A percentile compares a stretch with the other conserved stretches of the same genome.
These are phyloP conservation scores for Exserohilum rostratum DNA, from an alignment of 2,329 filamentous ascomycete species.

Conservation along the genomic window DNA sequence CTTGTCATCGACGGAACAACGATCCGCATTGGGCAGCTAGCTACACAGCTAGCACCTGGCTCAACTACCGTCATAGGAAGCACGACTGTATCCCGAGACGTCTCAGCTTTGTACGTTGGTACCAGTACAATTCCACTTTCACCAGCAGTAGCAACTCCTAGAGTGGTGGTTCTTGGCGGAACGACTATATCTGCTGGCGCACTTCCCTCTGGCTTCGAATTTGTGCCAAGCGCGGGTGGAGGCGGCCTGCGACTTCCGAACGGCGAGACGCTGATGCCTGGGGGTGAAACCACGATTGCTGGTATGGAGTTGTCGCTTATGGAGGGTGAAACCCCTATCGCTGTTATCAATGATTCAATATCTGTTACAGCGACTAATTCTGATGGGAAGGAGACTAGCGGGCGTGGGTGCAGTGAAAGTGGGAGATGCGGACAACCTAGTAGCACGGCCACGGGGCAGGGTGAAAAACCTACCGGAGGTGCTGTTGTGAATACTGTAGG, in stretches of 20 bases:
- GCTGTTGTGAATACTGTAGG: too few relatives aligned
- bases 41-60: background rate
- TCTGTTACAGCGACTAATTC: background rate
- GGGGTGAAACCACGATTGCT: background rate
- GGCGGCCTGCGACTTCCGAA: background rate
- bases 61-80: background rate
- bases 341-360: background rate
- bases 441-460: background rate
- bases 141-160: background rate
- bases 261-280: constrained; percentile 1
- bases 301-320: constrained; percentile 1
- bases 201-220: background rate
- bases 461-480: background rate
- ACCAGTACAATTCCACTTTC: background rate
- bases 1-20: background rate
- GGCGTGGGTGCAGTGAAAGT: background rate
- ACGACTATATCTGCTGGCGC: background rate
- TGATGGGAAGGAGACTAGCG: background rate
- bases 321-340: background rate
- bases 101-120: background rate
- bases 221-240: background rate
- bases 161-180: background rate
- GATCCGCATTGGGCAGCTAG: background rate
- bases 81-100: background rate
- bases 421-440: background rate